Evolutionary conservation across 129 eudicot species (phyloP), one percentile per base, ranked within the genome.

Genomic region (Lactuca sativa): DNA sequence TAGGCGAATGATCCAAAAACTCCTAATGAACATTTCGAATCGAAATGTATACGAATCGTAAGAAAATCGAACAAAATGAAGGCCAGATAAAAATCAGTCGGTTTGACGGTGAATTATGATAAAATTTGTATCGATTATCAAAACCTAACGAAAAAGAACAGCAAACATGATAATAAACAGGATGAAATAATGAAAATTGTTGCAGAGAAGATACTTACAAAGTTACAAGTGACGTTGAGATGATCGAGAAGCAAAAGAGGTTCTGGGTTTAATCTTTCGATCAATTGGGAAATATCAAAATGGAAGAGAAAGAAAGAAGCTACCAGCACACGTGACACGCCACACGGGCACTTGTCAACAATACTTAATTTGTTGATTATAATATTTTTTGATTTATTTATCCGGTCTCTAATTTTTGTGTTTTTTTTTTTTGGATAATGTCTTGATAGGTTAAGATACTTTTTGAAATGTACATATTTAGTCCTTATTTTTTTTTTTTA

Each of bases 201-300:
- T 64, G 58, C 18, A 73, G 64, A 73, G 18, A 58, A 54, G 56
- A 56, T 55, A 74, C 72, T 74, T 74, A 64, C 71, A 37, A 37
- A 25, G 47, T n/a, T 44, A 36, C 5, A 36, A 36, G 52, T 14
- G 18, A 6, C 15, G 5, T 37, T 70, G 56, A 47, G 58, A 37
- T 38, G 67, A 58, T 70, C 58, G 58, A 44, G 67, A 70, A 58
- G 74, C n/a, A 62, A 37, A 34, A 21, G 12, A 73, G 25, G 58
- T 62, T 73, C 53, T 30, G 78, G 78, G 57, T 30, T 40, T 40
- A 49, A 31, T n/a, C 15, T 10, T 57, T 6, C 43, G 58, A 69
- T 37, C 25, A 54, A 54, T 37, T 54, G 13, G 21, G 62, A 58
- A 58, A 57, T 16, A 25, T 25, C 15, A 8, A 9, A 41, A 21